These are phyloP conservation scores for Madurella fahalii DNA, from an alignment of 2,329 filamentous ascomycete species.

Conservation along the genomic window DNA sequence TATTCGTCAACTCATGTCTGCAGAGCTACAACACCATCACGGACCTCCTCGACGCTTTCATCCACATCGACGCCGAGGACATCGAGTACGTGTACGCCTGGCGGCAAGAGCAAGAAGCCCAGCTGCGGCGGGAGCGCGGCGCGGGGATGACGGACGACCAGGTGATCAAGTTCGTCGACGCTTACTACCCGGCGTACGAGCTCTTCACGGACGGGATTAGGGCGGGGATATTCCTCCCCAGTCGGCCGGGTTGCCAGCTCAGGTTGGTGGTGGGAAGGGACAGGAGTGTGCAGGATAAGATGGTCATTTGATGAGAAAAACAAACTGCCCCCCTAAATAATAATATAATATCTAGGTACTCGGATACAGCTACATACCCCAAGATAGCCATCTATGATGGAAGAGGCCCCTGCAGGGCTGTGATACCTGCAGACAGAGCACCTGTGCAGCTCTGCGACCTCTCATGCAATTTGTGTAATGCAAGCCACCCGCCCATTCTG, in stretches of 20 bases:
- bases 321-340: background rate
- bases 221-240: slow-evolving; percentile 52
- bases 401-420: background rate
- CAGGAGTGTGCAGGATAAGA: slow-evolving; percentile 54
- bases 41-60: slow-evolving; percentile 49
- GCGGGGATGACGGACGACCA: slow-evolving; percentile 81
- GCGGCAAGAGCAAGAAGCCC: slow-evolving; percentile 75
- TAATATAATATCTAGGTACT: background rate
- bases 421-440: background rate
- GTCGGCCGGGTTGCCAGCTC: slow-evolving; percentile 46
- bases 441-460: background rate
- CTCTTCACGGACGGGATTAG: slow-evolving; percentile 60
- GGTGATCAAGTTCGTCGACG: slow-evolving; percentile 68
- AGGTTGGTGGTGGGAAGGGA: slow-evolving; percentile 58
- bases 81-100: slow-evolving; percentile 75
- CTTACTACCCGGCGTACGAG: slow-evolving; percentile 69
- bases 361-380: slow-evolving; percentile 7
- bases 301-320: slow-evolving; percentile 41
- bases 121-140: slow-evolving; percentile 55
- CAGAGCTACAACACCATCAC: slow-evolving; percentile 47
- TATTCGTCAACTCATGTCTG: slow-evolving; percentile 48
- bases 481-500: background rate
- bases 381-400: background rate
- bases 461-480: background rate
- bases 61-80: slow-evolving; percentile 66